Conservation (phyloP, 1,284 basidiomycete genomes). For the Cryptococcus jaspeensis region DNA sequence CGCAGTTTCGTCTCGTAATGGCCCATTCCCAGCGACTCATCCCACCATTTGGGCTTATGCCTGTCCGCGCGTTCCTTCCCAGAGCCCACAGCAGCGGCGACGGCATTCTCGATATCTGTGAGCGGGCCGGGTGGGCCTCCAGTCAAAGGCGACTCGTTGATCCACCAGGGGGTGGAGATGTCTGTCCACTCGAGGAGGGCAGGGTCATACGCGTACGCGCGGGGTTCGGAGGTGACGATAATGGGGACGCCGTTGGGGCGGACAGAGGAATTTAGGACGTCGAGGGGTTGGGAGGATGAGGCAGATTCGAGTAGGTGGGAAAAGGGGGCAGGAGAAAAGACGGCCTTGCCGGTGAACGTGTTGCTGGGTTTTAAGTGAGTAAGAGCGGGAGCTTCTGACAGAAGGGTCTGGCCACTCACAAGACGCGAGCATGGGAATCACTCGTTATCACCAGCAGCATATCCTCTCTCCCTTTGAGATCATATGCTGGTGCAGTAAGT, state of each 20-base stretch:
- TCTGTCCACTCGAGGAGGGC: constrained; percentile 66
- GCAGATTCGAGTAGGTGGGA: constrained; percentile 59
- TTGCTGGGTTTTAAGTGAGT: constrained; percentile 58
- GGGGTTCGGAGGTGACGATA: constrained; percentile 69
- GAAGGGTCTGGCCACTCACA: constrained; percentile 56
- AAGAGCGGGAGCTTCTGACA: too few relatives aligned
- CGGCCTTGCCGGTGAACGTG: constrained; percentile 62
- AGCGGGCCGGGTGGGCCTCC: constrained; percentile 16
- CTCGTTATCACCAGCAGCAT: constrained; percentile 71
- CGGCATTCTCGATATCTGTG: constrained; percentile 27
- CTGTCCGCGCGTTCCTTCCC: not conserved
- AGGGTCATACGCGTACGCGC: constrained; percentile 72
- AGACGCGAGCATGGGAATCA: constrained; percentile 67
- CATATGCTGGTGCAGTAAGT: constrained; percentile 68
- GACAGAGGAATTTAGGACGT: constrained; percentile 59
- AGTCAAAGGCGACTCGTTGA: constrained; percentile 27
- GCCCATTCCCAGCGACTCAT: constrained; percentile 70
- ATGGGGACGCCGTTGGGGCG: constrained; percentile 75
- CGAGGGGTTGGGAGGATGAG: constrained; percentile 9
- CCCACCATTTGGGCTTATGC: constrained; percentile 67
- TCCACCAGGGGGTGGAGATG: constrained; percentile 75
- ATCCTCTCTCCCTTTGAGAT: constrained; percentile 64
- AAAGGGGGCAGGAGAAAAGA: constrained; percentile 66
- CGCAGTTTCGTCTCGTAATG: constrained; percentile 79
- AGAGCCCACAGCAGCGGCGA: constrained; percentile 14